Evolutionary conservation across 2,329 filamentous ascomycete genomes (phyloP).

Genomic region (Aspergillus sp.): DNA sequence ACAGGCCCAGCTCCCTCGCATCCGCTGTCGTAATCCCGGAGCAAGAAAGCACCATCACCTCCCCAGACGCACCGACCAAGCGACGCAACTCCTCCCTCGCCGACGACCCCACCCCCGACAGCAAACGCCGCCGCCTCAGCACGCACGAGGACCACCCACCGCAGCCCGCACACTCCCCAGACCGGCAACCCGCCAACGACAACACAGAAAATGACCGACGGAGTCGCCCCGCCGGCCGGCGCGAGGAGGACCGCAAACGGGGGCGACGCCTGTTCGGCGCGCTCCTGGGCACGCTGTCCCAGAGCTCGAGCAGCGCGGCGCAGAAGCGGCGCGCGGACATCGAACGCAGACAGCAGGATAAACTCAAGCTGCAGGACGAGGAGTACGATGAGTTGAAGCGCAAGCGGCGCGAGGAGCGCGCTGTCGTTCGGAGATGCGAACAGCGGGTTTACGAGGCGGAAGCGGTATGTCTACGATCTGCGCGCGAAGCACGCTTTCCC

Average conservation of each 20-base stretch:
- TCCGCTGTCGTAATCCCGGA: conserved; percentile 56
- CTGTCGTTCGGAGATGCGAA: conserved; percentile 61
- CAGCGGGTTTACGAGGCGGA: conserved; percentile 74
- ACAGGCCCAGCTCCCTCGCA: conserved; percentile 38
- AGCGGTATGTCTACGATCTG: conserved; percentile 56
- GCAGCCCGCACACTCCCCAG: conserved; percentile 17
- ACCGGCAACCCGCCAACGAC: conserved; percentile 16
- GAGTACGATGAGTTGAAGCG: conserved; percentile 68
- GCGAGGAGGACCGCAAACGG: conserved; percentile 76
- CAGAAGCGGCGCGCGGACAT: conserved; percentile 73
- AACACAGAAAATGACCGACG: conserved; percentile 10
- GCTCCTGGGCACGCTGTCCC: conserved; percentile 72
- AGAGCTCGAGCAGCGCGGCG: conserved; percentile 62
- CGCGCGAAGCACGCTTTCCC: no score
- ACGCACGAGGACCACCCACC: conserved; percentile 24
- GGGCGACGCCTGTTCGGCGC: conserved; percentile 84
- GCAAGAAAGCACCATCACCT: conserved; percentile 22
- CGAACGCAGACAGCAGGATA: conserved; percentile 76
- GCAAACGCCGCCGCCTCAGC: conserved; percentile 54
- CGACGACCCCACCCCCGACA: conserved; percentile 39
- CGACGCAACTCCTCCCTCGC: conserved; percentile 54
- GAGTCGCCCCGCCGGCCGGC: conserved; percentile 34
- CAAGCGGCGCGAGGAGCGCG: conserved; percentile 63
- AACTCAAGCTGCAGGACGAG: conserved; percentile 70
- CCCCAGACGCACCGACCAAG: conserved; percentile 42